phyloP scores from a whole-genome alignment of 306 rosid genomes.

The Dryas octopetala region DNA sequence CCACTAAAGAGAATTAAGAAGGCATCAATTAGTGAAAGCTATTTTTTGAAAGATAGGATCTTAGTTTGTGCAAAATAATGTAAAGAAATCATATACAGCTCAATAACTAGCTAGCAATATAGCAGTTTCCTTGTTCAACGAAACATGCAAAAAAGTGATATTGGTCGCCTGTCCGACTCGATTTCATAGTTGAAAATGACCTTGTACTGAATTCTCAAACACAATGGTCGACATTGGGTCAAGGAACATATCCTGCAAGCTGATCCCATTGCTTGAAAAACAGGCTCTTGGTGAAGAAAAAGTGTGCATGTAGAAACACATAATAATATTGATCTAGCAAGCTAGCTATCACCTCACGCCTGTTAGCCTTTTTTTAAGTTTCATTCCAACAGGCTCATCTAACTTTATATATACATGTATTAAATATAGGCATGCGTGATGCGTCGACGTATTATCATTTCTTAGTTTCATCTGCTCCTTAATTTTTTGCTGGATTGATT shows the following conservation, averaged over 20 bases:
- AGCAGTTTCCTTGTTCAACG: background rate
- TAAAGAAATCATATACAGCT: no score
- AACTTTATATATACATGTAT: background rate
- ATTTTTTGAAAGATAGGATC: no score
- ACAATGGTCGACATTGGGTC: background rate
- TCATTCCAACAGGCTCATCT: background rate
- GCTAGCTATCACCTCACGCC: background rate
- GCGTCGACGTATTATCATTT: background rate
- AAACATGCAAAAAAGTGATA: slow-evolving; percentile 4
- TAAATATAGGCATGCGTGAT: background rate
- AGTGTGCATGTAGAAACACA: background rate
- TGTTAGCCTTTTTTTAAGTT: background rate
- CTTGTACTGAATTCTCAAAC: background rate
- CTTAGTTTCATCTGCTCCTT: background rate
- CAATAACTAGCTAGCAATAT: background rate
- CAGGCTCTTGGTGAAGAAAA: background rate
- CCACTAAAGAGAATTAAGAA: no score
- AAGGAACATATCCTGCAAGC: slow-evolving; percentile 33
- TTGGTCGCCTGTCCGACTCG: background rate
- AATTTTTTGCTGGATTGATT: background rate
- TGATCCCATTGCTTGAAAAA: slow-evolving; percentile 8
- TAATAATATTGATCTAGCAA: background rate
- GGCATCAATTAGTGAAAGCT: no score
- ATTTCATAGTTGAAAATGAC: slow-evolving; percentile 9
- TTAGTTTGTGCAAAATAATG: no score